Evolutionary conservation across 345 rosid species (phyloP), one percentile per base, ranked within the genome.

Genomic region (Camelina laxa): DNA sequence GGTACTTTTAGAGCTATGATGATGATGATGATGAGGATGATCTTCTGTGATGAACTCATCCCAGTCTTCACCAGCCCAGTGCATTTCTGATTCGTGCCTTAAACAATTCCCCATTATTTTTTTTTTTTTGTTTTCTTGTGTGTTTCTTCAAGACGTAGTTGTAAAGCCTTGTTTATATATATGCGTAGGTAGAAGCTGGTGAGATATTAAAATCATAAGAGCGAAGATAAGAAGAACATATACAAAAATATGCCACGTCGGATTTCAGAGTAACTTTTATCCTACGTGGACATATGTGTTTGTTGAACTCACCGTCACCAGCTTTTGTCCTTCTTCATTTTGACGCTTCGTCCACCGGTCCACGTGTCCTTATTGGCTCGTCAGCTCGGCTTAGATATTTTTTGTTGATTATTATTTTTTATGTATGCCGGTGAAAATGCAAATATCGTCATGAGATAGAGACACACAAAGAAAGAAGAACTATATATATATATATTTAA

Each of bases 31-130:
- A 69, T 69, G 19, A 61, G 42, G 7, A 69, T 42, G 10, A 9
- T 61, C 14, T 27, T 50, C 57, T 33, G 58, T 17, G 60, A 45
- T 19, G 65, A 70, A 48, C 1, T 76, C 80, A 69, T 68, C 79
- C 82, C 82, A 79, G 27, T 79, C 79, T 51, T 79, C 82, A 73
- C 79, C 82, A 24, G 75, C 82, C 82, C 82, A 79, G 2, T 74
- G 79, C 82, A 69, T 74, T 69, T 74, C 41, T 47, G 82, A 74
- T 35, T 79, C 79, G n/a, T 49, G 79, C 67, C 79, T 68, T 62
- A 79, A 17, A 69, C 82, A 79, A 57, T 79, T 79, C 20, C 82
- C 82, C 82, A 79, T 79, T 59, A 19, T 63, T 68, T 65, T 2
- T 15, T 6, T 35, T 35, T 60, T 10, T 33, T 15, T 15, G 42